Base-by-base conservation (phyloP, 441 rosid species). In the Adansonia rubrostipa region DNA sequence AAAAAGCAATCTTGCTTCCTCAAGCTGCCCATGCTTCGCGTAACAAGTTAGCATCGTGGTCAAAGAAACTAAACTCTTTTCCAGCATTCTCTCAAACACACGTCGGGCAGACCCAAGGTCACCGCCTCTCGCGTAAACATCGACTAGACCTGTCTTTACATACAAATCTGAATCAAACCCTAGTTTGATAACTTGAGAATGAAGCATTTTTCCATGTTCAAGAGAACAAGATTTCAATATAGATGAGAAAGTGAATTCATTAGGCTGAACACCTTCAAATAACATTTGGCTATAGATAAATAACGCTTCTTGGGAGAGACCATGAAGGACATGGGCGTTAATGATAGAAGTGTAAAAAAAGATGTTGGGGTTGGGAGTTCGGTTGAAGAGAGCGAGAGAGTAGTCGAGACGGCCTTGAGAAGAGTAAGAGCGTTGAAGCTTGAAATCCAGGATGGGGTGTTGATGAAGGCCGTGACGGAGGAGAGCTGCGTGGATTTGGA, bases 351-450 rank as follows among this genome's bases (percentile, higher is more conserved):
- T 83, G 83, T 85, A 91, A 51, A 87, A 78, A 80, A 72, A 91
- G 69, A 88, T 84, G 56, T 84, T 77, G 40, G 86, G 91, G 17
- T 83, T 63, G 6, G 42, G 80, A 75, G 78, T 85, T 76, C 79
- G 78, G 48, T 86, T 65, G 81, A 91, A 91, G 50, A 91, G 81
- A 24, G 83, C 20, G 54, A 91, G 77, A 40, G 91, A 86, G 78
- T 69, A 77, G 71, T 71, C 78, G 28, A 87, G 85, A 66, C 71
- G 80, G 79, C 88, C 87, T 51, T 73, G 71, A 40, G 86, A 85
- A 73, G 93, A 86, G 82, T 88, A 91, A 50, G 92, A 83, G 19
- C 91, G 90, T 67, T 87, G 93, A 60, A 91, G 93, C 87, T 87
- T 88, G 86, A 91, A 88, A 74, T 77, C 87, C 66, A 88, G 85